Evolutionary conservation across 2,329 filamentous ascomycete genomes (phyloP).

Genomic region (Dothidotthia symphoricarpi): DNA sequence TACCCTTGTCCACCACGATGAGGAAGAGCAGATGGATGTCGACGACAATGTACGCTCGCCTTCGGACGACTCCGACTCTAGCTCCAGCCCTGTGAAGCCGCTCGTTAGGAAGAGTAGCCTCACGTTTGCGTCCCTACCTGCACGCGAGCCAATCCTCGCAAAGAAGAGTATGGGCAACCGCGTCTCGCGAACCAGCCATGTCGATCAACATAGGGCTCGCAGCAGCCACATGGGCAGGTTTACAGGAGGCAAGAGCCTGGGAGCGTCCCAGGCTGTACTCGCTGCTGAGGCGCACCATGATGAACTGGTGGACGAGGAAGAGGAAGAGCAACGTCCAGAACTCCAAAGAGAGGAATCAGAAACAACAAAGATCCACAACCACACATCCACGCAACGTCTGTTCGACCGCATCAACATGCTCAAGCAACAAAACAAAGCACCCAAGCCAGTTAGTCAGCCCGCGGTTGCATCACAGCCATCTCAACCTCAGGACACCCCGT

Average conservation of each 20-base stretch:
- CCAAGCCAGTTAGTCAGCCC: constrained; percentile 37
- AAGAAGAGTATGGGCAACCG: constrained; percentile 79
- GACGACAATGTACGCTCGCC: constrained; percentile 60
- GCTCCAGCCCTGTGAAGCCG: constrained; percentile 71
- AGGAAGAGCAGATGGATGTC: constrained; percentile 43
- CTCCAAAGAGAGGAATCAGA: constrained; percentile 49
- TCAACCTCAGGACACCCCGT: constrained; percentile 29
- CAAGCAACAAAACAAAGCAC: constrained; percentile 49
- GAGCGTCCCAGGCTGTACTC: constrained; percentile 43
- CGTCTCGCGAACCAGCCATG: constrained; percentile 72
- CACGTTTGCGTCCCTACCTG: constrained; percentile 88
- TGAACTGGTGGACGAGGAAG: constrained; percentile 52
- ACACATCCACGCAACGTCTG: constrained; percentile 88
- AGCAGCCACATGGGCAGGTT: constrained; percentile 72
- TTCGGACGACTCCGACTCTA: constrained; percentile 54
- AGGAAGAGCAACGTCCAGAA: constrained; percentile 44
- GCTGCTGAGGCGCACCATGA: constrained; percentile 43
- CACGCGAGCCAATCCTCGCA: constrained; percentile 77
- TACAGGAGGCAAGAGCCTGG: constrained; percentile 68
- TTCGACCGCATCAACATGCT: constrained; percentile 88
- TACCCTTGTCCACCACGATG: constrained; percentile 31
- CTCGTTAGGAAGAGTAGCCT: constrained; percentile 89
- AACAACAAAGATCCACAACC: constrained; percentile 65
- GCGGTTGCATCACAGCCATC: constrained; percentile 19
- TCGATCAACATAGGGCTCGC: constrained; percentile 62